Base-by-base conservation (phyloP, 2,329 filamentous ascomycete species). In the Diaporthe caulivora region DNA sequence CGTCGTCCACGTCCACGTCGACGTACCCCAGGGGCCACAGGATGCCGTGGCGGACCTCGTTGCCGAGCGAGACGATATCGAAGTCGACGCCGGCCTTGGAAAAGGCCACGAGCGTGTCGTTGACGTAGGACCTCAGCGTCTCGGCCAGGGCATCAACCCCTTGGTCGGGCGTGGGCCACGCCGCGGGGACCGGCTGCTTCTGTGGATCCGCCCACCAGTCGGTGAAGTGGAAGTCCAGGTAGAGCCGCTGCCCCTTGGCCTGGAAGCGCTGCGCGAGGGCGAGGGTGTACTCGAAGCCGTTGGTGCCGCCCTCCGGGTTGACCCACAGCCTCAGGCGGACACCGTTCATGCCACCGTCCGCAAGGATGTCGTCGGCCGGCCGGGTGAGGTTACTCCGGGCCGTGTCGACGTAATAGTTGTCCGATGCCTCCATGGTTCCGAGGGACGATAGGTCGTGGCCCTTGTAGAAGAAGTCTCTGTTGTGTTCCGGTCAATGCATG, bases 181-280 rank as follows among this genome's bases (percentile, higher is more conserved):
- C 91, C 0, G 87, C 84, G 0, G 92, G 92, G 6, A 88, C 90
- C 1, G 82, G 82, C 80, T 94, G 92, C 71, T 93, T 82, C 2
- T 81, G 83, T 0, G 92, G 92, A 77, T 94, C 92, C 0, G 92
- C 92, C 92, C 92, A 94, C 1, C 89, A 92, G 82, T 94, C 91
- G 79, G 88, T 90, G 77, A 90, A 90, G 80, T 93, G 91, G 74
- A 94, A 83, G 76, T 93, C 90, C 26, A 94, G 82, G 76, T 88
- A 89, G 54, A 93, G 85, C 4, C 84, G 84, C 71, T 94, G 80
- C 0, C 92, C 92, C 0, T 87, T 90, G 2, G 88, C 88, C 76
- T 90, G 87, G 5, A 91, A 91, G 65, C 92, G 87, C 79, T 87
- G 87, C 3, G 91, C 92, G 21, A 94, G 86, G 69, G 88, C 83